Evolutionary conservation across 306 rosid genomes (phyloP).

Genomic region (Quercus agrifolia): DNA sequence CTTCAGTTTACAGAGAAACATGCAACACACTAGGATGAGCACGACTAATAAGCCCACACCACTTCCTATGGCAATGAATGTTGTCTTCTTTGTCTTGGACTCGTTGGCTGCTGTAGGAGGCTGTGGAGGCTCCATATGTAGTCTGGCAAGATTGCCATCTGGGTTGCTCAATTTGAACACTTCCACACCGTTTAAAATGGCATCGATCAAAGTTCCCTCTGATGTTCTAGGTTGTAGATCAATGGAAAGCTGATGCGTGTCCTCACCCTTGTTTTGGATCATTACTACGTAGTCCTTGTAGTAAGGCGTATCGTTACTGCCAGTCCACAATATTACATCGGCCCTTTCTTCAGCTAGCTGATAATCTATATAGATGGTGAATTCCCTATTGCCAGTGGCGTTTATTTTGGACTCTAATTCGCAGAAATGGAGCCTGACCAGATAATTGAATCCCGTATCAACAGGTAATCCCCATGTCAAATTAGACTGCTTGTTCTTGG

Average conservation of each 20-base stretch:
- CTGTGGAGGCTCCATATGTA: not conserved
- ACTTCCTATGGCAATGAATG: too few species aligned
- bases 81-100: not conserved
- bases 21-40: too few species aligned
- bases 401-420: rapidly evolving
- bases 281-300: not conserved
- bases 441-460: constrained; percentile 41
- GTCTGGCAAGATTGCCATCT: not conserved
- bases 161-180: constrained; percentile 21
- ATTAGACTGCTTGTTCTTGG: constrained; percentile 18
- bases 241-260: constrained; percentile 19
- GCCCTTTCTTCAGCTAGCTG: not conserved
- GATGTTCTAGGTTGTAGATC: not conserved
- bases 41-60: too few species aligned
- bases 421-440: constrained; percentile 37
- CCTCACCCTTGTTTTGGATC: not conserved
- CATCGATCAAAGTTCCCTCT: not conserved
- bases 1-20: too few species aligned
- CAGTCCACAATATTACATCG: not conserved
- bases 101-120: too few species aligned
- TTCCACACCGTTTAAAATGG: constrained; percentile 23
- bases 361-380: not conserved
- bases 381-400: rapidly evolving
- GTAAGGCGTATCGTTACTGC: not conserved
- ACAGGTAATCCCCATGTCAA: constrained; percentile 33